Evolutionary conservation across 495 filamentous ascomycete genomes (phyloP).

Genomic region (Penicillium canescens): DNA sequence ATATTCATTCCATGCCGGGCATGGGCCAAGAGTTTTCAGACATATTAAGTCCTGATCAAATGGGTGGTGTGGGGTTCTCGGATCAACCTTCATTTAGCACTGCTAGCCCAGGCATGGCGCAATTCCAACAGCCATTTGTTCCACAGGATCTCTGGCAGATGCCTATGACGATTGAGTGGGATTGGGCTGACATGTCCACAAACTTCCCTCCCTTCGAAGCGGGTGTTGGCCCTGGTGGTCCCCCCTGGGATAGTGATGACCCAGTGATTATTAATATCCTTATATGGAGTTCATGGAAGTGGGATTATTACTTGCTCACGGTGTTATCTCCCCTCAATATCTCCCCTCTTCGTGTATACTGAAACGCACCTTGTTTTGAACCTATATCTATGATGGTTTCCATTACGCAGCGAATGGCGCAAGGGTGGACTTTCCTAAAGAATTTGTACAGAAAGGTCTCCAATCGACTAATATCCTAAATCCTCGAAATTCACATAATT

Average conservation of each 20-base stretch:
- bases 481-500: neutral
- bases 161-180: constrained; percentile 97
- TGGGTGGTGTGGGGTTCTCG: constrained; percentile 41
- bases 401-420: constrained; percentile 11
- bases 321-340: constrained; percentile 1
- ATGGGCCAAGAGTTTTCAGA: constrained; percentile 40
- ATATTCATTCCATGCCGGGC: constrained; percentile 33
- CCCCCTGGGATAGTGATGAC: constrained; percentile 28
- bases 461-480: neutral
- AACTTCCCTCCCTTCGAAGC: constrained; percentile 49
- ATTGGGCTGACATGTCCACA: constrained; percentile 84
- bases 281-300: constrained; percentile 3
- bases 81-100: constrained; percentile 40
- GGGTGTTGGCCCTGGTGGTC: constrained; percentile 21
- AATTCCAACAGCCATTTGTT: constrained; percentile 88
- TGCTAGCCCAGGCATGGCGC: constrained; percentile 42
- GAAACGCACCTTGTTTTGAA: constrained; percentile 2
- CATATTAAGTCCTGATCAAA: constrained; percentile 42
- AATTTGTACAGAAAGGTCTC: constrained; percentile 3
- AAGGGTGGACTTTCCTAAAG: neutral
- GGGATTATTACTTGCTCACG: neutral
- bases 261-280: constrained; percentile 8
- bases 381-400: neutral
- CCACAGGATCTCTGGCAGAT: constrained; percentile 97
- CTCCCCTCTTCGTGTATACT: constrained; percentile 16